Percentiles rank a stretch among this genome's conserved stretches.
Conservation (phyloP, 2,329 filamentous ascomycete species). For the Lojkania enalia region DNA sequence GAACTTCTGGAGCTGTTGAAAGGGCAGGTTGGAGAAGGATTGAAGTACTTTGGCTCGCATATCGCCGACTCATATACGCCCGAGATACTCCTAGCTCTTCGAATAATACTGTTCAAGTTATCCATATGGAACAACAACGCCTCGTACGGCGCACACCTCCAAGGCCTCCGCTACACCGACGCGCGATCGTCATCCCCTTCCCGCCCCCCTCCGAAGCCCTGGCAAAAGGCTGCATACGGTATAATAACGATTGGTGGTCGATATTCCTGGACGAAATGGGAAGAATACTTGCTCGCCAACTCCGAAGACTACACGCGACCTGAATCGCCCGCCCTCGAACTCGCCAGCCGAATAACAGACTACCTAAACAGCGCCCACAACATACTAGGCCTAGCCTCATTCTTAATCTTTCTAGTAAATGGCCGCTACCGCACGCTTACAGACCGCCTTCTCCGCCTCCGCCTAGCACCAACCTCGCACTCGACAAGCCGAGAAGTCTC, state of each 20-base stretch:
- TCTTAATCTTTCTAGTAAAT: constrained; percentile 87
- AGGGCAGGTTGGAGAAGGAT: constrained; percentile 80
- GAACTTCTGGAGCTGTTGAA: constrained; percentile 86
- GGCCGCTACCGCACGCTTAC: constrained; percentile 89
- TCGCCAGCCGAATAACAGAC: constrained; percentile 71
- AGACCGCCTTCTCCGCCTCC: constrained; percentile 80
- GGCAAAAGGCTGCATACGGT: constrained; percentile 85
- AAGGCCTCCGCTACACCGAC: constrained; percentile 89
- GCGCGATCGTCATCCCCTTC: constrained; percentile 60
- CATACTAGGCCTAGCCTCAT: constrained; percentile 78
- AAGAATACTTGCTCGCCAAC: constrained; percentile 77
- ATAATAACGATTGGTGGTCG: constrained; percentile 82
- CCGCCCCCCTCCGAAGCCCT: constrained; percentile 71
- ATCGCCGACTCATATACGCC: constrained; percentile 83
- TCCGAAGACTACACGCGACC: constrained; percentile 71
- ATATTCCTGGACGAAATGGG: constrained; percentile 92
- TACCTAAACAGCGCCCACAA: constrained; percentile 74
- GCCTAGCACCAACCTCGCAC: constrained; percentile 78
- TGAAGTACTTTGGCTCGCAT: constrained; percentile 81
- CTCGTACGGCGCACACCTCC: constrained; percentile 88
- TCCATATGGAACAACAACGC: constrained; percentile 96
- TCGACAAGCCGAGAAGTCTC: constrained; percentile 90
- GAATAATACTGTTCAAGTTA: constrained; percentile 86
- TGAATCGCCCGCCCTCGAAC: constrained; percentile 54
- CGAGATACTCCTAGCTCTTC: constrained; percentile 78